Percentiles rank a stretch among this genome's conserved stretches.
Evolutionary conservation across 179 eudicot species (phyloP).

Genomic region (Patellifolia procumbens): DNA sequence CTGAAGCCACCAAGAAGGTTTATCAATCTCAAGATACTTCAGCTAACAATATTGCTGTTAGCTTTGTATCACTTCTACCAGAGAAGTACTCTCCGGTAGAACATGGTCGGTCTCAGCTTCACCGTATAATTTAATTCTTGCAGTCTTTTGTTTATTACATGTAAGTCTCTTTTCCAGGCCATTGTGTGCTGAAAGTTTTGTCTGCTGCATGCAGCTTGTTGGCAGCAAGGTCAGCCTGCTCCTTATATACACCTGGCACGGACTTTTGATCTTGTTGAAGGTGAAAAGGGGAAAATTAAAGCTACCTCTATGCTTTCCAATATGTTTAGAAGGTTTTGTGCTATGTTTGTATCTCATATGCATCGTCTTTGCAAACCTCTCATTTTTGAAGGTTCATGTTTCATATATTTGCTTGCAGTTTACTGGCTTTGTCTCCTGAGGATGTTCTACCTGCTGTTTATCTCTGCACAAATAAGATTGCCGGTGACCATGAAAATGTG

Average conservation of each 20-base stretch:
- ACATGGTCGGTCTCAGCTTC: constrained; percentile 61
- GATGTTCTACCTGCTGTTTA: constrained; percentile 95
- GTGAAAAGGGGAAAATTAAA: constrained; percentile 88
- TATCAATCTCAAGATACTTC: constrained; percentile 27
- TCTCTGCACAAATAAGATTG: constrained; percentile 94
- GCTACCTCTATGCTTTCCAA: constrained; percentile 92
- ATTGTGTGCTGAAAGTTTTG: constrained; percentile 21
- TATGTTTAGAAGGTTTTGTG: constrained; percentile 92
- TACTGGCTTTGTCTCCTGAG: constrained; percentile 77
- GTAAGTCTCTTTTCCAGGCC: constrained; percentile 2
- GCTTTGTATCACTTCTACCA: constrained; percentile 57
- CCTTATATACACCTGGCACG: constrained; percentile 90
- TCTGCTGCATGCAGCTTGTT: constrained; percentile 71
- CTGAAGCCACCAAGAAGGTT: constrained; percentile 31
- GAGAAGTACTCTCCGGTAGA: constrained; percentile 77
- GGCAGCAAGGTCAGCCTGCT: constrained; percentile 82
- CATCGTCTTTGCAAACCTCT: background rate
- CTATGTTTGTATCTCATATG: constrained; percentile 16
- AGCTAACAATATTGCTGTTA: constrained; percentile 30
- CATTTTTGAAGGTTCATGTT: constrained; percentile 5
- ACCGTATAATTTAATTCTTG: background rate
- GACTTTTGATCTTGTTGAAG: constrained; percentile 86
- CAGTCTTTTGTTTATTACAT: background rate
- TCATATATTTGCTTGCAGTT: constrained; percentile 48
- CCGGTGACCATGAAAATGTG: constrained; percentile 95